Evolutionary conservation across 2,329 filamentous ascomycete genomes (phyloP), one percentile per base, ranked within the genome.

Genomic region (Aschersonia sp.): DNA sequence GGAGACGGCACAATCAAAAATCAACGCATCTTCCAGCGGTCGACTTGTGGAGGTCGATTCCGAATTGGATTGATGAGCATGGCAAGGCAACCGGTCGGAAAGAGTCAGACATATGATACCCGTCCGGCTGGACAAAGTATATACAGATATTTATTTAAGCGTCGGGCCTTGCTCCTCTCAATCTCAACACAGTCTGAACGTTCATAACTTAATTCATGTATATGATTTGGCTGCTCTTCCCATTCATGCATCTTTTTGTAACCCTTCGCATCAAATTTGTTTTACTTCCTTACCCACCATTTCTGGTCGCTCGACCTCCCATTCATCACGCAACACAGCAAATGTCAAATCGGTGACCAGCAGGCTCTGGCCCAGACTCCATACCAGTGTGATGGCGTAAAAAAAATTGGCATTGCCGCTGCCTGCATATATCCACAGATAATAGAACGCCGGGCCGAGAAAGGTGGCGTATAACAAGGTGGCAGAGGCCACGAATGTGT

Each of bases 331-430:
- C 51, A 98, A 69, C 5, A 89, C 80, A 0, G 92, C 89, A 66
- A 94, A 97, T 2, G 95, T 73, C 47, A 88, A 74, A 61, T 98
- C 92, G 9, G 86, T 88, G 5, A 97, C 77, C 31, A 98, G 69
- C 52, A 98, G 73, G 40, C 89, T 89, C 55, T 94, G 74, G 0
- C 88, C 92, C 30, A 98, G 65, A 60, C 88, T 94, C 92, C 92
- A 98, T 0, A 98, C 92, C n/a, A 98, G 70, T 0, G 92, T 98
- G 58, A 98, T 97, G 54, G 92, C 92, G 61, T 98, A 98, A 69
- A 98, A 98, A 69, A 98, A 98, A 63, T 98, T 98, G 50, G 92
- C 92, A 59, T 98, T 98, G 31, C 92, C 92, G 49, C 89, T 95
- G 45, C 92, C 92, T 2, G 92, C 92, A 60, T 97, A 98, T 50